Conservation (phyloP, 257 asterid genomes). For the Przewalskia tangutica region DNA sequence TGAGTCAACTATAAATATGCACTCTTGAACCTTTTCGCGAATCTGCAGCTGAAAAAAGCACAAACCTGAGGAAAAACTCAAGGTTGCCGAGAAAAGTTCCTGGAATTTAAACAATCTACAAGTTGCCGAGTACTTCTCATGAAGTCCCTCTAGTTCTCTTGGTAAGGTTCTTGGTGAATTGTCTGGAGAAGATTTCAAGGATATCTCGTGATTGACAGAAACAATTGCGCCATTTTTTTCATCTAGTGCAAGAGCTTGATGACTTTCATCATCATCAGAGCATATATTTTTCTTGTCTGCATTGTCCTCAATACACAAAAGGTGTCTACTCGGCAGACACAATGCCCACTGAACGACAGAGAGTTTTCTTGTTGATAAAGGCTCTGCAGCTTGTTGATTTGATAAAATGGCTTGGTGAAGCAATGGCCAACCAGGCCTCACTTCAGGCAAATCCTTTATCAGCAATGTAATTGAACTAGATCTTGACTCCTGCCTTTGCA, state of each 20-base stretch:
- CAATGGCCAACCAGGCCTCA: constrained; percentile 93
- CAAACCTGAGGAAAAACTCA: background rate
- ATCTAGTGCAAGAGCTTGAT: constrained; percentile 24
- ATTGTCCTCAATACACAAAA: constrained; percentile 27
- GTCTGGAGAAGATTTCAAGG: constrained; percentile 31
- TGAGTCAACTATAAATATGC: background rate
- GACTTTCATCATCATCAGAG: constrained; percentile 11
- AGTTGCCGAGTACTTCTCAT: constrained; percentile 75
- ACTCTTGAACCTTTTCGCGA: background rate
- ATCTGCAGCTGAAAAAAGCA: background rate
- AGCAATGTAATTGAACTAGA: constrained; percentile 30
- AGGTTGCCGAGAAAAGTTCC: constrained; percentile 72
- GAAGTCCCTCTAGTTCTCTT: constrained; percentile 59
- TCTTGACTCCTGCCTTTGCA: constrained; percentile 10
- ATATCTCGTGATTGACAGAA: constrained; percentile 27
- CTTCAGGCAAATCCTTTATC: constrained; percentile 53
- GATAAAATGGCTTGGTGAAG: constrained; percentile 50
- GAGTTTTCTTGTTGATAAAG: constrained; percentile 29
- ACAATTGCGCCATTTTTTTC: constrained; percentile 67
- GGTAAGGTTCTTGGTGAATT: constrained; percentile 31
- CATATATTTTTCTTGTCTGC: constrained; percentile 15
- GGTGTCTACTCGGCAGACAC: constrained; percentile 57
- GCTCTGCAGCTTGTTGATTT: constrained; percentile 18
- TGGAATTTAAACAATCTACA: constrained; percentile 61
- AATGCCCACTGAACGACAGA: constrained; percentile 92